These are phyloP conservation scores for Rugonectria rugulosa DNA, from an alignment of 2,329 filamentous ascomycete species.

Conservation along the genomic window DNA sequence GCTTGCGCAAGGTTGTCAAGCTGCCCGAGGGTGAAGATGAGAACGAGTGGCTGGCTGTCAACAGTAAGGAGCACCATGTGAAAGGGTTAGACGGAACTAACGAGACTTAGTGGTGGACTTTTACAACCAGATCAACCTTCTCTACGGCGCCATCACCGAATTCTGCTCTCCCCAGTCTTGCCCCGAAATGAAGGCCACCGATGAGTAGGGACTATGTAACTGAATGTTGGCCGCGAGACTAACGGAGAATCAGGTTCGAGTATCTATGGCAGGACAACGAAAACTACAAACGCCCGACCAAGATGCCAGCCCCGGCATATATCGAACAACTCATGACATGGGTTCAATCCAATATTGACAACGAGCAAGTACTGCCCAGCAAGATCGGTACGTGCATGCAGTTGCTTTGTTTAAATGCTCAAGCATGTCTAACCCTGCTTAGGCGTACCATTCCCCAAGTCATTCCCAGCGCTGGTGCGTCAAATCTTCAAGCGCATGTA, in stretches of 20 bases:
- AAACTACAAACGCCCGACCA: conserved; percentile 93
- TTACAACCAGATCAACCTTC: conserved; percentile 99
- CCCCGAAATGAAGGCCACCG: conserved; percentile 99
- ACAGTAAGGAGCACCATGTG: conserved; percentile 66
- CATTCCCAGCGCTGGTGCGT: conserved; percentile 85
- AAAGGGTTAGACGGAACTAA: too few relatives aligned
- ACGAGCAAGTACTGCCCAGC: conserved; percentile 93
- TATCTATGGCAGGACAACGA: conserved; percentile 99
- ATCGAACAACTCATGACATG: conserved; percentile 98
- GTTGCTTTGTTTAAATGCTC: neutral
- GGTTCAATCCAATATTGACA: conserved; percentile 95
- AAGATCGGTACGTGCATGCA: conserved; percentile 71
- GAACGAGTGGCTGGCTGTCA: conserved; percentile 98
- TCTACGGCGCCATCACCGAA: conserved; percentile 98
- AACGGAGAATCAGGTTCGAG: conserved; percentile 73
- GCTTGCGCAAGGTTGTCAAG: conserved; percentile 94
- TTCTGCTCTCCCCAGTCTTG: conserved; percentile 98
- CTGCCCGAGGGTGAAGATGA: conserved; percentile 96
- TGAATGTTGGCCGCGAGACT: conserved; percentile 13
- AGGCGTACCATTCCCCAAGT: conserved; percentile 94
- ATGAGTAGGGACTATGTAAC: conserved; percentile 71
- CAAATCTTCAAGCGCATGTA: conserved; percentile 99
- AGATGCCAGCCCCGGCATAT: conserved; percentile 97
- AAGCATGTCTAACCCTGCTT: conserved; percentile 22
- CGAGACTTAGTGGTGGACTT: conserved; percentile 86